These are phyloP conservation scores for Cordyceps javanica DNA, from an alignment of 2,329 filamentous ascomycete genomes.

Conservation along the genomic window DNA sequence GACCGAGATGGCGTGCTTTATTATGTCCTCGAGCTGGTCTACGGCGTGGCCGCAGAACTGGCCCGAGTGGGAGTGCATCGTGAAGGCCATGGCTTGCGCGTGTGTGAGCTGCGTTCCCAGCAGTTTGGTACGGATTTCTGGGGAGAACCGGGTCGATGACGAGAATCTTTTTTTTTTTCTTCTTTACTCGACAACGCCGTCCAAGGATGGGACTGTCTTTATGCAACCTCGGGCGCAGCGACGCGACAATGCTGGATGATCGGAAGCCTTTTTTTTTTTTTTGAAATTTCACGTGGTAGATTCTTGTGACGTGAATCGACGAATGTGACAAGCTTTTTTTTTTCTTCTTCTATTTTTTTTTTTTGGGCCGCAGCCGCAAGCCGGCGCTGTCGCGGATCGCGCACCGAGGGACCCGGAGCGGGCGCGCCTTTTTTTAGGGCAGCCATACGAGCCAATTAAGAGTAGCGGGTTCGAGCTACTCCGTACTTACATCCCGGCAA, in stretches of 20 bases:
- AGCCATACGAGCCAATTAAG: constrained; percentile 2
- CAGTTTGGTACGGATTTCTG: too few species aligned
- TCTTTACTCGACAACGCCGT: neutral
- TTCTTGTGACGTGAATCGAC: constrained; percentile 11
- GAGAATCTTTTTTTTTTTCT: neutral
- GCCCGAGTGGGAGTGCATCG: constrained; percentile 95
- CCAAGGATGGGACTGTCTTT: neutral
- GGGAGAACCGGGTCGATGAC: too few species aligned
- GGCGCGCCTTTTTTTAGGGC: neutral
- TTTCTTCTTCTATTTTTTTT: too few species aligned
- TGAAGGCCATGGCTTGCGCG: constrained; percentile 87
- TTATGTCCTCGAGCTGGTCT: constrained; percentile 75
- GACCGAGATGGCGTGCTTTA: constrained; percentile 69
- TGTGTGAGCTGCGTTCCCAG: too few species aligned
- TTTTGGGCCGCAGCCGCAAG: too few species aligned
- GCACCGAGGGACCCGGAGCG: constrained; percentile 2
- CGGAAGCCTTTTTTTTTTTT: too few species aligned
- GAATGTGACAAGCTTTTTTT: constrained; percentile 5
- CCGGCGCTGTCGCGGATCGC: neutral
- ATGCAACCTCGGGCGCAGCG: too few species aligned
- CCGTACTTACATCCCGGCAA: too few species aligned
- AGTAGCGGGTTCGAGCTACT: too few species aligned
- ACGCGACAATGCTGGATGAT: neutral
- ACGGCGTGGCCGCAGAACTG: constrained; percentile 94
- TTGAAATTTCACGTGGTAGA: constrained; percentile 1